Percentiles rank a stretch among this genome's conserved stretches.
Conservation (phyloP, 2,329 filamentous ascomycete species). For the Knufia petricola region DNA sequence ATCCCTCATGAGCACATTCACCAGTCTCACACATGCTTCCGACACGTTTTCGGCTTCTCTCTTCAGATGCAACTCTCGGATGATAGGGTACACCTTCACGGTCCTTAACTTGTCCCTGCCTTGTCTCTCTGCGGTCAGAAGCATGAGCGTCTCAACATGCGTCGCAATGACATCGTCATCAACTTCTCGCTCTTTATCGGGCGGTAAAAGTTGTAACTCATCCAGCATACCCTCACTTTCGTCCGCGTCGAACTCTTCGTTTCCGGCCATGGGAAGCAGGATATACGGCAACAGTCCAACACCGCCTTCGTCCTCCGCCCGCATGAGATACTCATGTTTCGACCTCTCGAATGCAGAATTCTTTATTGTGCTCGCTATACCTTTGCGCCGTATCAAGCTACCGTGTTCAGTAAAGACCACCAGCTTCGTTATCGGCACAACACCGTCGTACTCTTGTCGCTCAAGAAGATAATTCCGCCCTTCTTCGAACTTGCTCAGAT, state of each 20-base stretch:
- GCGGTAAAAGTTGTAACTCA: constrained; percentile 78
- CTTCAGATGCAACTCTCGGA: constrained; percentile 73
- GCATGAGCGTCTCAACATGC: constrained; percentile 76
- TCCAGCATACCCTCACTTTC: constrained; percentile 79
- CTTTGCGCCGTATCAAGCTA: constrained; percentile 72
- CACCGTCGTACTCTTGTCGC: constrained; percentile 63
- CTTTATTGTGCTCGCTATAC: constrained; percentile 94
- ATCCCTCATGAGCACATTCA: constrained; percentile 78
- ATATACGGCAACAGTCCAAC: constrained; percentile 75
- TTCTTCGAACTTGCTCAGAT: constrained; percentile 72
- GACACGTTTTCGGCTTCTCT: constrained; percentile 69
- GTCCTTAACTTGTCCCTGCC: constrained; percentile 65
- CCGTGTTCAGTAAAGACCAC: constrained; percentile 84
- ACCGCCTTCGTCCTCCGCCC: background rate
- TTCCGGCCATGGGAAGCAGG: constrained; percentile 75
- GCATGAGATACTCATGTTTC: constrained; percentile 48
- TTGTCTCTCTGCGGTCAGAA: constrained; percentile 68
- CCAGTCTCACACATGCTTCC: constrained; percentile 78
- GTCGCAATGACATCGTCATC: constrained; percentile 70
- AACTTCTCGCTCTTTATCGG: constrained; percentile 76
- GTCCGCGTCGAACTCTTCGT: constrained; percentile 78
- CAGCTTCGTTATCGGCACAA: constrained; percentile 86
- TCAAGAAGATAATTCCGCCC: constrained; percentile 66
- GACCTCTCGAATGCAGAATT: constrained; percentile 78
- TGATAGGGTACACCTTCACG: constrained; percentile 77